Conservation (phyloP, 1,284 basidiomycete genomes). For the Butyriboletus appendiculatus region DNA sequence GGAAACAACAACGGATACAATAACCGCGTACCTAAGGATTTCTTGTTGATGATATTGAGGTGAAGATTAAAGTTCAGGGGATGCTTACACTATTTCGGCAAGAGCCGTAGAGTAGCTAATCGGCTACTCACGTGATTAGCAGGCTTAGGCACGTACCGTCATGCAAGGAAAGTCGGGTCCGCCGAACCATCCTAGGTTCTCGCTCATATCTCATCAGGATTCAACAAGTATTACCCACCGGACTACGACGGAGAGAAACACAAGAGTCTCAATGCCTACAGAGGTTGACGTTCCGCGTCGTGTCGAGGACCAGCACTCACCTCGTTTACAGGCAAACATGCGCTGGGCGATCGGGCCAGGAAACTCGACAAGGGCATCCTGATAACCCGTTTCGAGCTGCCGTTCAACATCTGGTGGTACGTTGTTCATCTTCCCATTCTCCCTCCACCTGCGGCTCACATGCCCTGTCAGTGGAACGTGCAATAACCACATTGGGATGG, state of each 20-base stretch:
- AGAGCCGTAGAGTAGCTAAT: slow-evolving; percentile 15
- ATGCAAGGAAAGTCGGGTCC: slow-evolving; percentile 40
- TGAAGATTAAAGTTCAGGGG: slow-evolving; percentile 32
- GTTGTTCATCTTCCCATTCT: slow-evolving; percentile 24
- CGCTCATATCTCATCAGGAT: slow-evolving; percentile 47
- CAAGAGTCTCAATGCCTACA: slow-evolving; percentile 79
- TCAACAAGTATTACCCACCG: slow-evolving; percentile 94
- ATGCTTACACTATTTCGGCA: slow-evolving; percentile 15
- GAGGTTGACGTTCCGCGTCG: slow-evolving; percentile 46
- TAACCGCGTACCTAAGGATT: slow-evolving; percentile 25
- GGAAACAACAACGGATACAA: not conserved
- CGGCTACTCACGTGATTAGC: slow-evolving; percentile 10
- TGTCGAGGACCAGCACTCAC: slow-evolving; percentile 12
- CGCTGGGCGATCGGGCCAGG: slow-evolving; percentile 86
- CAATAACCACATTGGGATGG: slow-evolving; percentile 94
- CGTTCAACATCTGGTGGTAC: slow-evolving; percentile 98
- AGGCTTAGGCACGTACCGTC: slow-evolving; percentile 7
- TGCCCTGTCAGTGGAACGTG: slow-evolving; percentile 69
- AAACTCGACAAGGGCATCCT: slow-evolving; percentile 94
- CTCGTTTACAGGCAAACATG: slow-evolving; percentile 80
- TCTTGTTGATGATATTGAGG: not conserved
- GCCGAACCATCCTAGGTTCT: not conserved
- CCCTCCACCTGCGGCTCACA: not conserved
- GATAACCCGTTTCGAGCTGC: slow-evolving; percentile 91
- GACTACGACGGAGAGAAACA: slow-evolving; percentile 85